phyloP scores from a whole-genome alignment of 2,329 filamentous ascomycete species.

The Aspergillus hortae region DNA sequence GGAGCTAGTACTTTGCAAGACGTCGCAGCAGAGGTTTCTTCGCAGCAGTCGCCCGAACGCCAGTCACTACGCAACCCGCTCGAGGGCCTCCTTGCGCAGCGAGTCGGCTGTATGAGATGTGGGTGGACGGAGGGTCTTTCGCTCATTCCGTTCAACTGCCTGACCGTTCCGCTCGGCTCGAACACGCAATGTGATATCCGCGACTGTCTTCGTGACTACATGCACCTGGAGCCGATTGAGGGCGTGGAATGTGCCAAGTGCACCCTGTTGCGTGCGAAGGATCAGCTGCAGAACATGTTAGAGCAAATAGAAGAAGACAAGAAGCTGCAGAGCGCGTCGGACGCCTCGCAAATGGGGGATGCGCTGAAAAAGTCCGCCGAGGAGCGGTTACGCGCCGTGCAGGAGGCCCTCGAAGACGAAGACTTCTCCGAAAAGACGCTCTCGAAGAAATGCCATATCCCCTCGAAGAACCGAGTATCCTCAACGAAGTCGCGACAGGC shows the following conservation, averaged over 20 bases:
- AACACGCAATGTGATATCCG: conserved; percentile 66
- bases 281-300: conserved; percentile 49
- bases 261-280: conserved; percentile 63
- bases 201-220: conserved; percentile 80
- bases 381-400: conserved; percentile 61
- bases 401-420: conserved; percentile 70
- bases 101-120: conserved; percentile 81
- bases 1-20: conserved; percentile 17
- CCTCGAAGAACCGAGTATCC: conserved; percentile 64
- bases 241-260: conserved; percentile 91
- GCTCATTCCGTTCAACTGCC: conserved; percentile 88
- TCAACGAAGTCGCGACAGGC: conserved; percentile 88
- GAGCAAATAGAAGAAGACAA: conserved; percentile 38
- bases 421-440: conserved; percentile 71
- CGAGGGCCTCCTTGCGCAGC: conserved; percentile 81
- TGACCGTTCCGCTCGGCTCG: conserved; percentile 76
- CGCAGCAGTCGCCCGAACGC: conserved; percentile 14
- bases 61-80: conserved; percentile 65
- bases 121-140: conserved; percentile 84
- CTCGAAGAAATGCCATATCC: conserved; percentile 62
- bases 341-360: conserved; percentile 26
- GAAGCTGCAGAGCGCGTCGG: conserved; percentile 14
- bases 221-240: conserved; percentile 77
- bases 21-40: conserved; percentile 11
- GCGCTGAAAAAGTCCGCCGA: conserved; percentile 41